phyloP scores from a whole-genome alignment of 225 moss, liverwort and hornwort genomes.

The Physcomitrium patens region DNA sequence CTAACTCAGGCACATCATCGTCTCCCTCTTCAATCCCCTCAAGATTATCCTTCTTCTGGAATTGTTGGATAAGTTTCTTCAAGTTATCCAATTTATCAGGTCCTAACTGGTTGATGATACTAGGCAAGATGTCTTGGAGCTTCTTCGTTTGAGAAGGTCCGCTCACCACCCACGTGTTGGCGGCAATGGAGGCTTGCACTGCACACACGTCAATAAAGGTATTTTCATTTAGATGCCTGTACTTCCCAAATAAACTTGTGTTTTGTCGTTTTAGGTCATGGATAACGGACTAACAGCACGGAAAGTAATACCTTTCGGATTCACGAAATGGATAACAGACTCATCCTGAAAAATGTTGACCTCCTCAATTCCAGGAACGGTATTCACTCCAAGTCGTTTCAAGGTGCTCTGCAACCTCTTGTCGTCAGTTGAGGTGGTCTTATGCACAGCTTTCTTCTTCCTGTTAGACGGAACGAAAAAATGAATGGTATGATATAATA shows the following conservation, averaged over 20 bases:
- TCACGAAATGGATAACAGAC: conserved; percentile 64
- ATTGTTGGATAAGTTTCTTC: conserved; percentile 38
- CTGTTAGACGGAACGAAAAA: conserved; percentile 20
- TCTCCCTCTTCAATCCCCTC: conserved; percentile 35
- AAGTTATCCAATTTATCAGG: conserved; percentile 38
- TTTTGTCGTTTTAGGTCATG: background rate
- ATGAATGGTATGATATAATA: background rate
- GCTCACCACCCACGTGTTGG: conserved; percentile 76
- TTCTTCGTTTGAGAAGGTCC: background rate
- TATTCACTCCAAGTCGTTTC: conserved; percentile 71
- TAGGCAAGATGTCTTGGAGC: conserved; percentile 59
- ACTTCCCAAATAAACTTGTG: background rate
- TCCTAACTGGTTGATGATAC: conserved; percentile 50
- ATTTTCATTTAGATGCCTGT: no score
- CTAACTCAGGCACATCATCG: conserved; percentile 34
- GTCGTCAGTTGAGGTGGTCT: conserved; percentile 69
- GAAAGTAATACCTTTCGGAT: conserved; percentile 53
- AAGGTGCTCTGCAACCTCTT: conserved; percentile 72
- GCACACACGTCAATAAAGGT: background rate
- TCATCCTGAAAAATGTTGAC: conserved; percentile 80
- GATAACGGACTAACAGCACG: background rate
- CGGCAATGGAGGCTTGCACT: conserved; percentile 74
- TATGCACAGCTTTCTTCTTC: conserved; percentile 75
- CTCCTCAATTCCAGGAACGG: conserved; percentile 68
- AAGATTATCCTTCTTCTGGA: conserved; percentile 31